These are phyloP conservation scores for Trichoderma koningii DNA, from an alignment of 2,329 filamentous ascomycete species.

Conservation along the genomic window DNA sequence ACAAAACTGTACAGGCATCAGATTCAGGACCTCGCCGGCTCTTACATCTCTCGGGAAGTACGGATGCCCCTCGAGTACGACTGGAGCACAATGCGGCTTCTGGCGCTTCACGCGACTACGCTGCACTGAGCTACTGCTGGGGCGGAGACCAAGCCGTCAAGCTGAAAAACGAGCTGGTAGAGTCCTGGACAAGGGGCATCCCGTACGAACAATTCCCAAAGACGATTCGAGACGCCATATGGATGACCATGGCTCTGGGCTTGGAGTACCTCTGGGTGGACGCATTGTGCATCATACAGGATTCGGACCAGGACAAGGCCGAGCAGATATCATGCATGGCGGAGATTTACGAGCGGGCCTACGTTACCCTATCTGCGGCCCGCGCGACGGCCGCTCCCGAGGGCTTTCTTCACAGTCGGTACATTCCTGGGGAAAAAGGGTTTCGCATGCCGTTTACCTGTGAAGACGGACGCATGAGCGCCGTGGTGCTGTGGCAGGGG, in stretches of 20 bases:
- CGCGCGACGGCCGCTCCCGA: not conserved
- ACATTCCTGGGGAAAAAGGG: not conserved
- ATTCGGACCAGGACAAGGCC: conserved; percentile 16
- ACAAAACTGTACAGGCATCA: too few species aligned
- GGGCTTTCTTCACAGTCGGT: conserved; percentile 15
- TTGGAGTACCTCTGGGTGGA: conserved; percentile 15
- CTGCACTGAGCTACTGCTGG: conserved; percentile 11
- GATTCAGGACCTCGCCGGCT: not conserved
- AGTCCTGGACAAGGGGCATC: not conserved
- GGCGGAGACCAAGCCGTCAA: conserved; percentile 11
- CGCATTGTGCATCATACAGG: conserved; percentile 14
- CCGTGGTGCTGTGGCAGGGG: conserved; percentile 10
- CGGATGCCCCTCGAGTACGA: not conserved
- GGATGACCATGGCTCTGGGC: not conserved
- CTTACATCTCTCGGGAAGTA: not conserved
- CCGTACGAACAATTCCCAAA: not conserved
- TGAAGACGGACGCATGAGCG: not conserved
- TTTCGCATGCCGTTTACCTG: conserved; percentile 16
- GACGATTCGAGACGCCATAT: conserved; percentile 4
- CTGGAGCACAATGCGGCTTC: not conserved
- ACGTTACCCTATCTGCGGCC: conserved; percentile 7
- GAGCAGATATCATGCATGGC: conserved; percentile 14
- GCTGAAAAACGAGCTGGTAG: not conserved
- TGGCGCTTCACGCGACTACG: not conserved
- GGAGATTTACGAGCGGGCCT: conserved; percentile 2